Base-by-base conservation (phyloP, 2,329 filamentous ascomycete species). In the Fusarium sp. region DNA sequence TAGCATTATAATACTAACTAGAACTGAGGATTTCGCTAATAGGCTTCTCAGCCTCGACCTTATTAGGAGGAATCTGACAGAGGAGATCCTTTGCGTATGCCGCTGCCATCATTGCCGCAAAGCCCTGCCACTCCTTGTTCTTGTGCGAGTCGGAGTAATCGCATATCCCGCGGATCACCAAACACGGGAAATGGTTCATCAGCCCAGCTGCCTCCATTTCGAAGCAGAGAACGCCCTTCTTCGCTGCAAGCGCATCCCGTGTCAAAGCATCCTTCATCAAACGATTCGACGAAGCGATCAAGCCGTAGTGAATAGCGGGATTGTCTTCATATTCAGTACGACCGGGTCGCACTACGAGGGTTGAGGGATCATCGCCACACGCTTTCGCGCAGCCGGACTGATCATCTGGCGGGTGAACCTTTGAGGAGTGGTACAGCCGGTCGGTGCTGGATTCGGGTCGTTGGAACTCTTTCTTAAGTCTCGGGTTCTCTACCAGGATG, bases 101-200 rank as follows among this genome's bases (percentile, higher is more conserved):
- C 1, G 81, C 80, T 0, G 82, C 82, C 0, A 72, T 74, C 1
- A 73, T 73, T 0, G 83, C 81, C 0, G 83, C 82, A 65, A 82
- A 83, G 2, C 33, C 23, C 32, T 83, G 80, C 82, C 81, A 84
- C 10, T 23, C 43, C 25, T 46, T 25, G 9, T 10, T 46, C 23
- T 46, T 25, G 25, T 49, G 46, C 12, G 46, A 49, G 21, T 49
- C 46, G 3, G 46, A 33, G 11, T 49, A 49, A 5, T 49, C 46
- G 21, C 46, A 49, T n/a, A 49, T 49, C 3, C 46, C 46, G 8
- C 47, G 21, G 21, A 50, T 33, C 8, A 50, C 47, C 9, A 50
- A 4, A 33, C 47, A 50, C 7, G 47, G 47, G 21, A 33, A 50
- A 3, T 37, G 35, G 18, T 37, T 37, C 35, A 37, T 37, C 10